A percentile compares a stretch with the other conserved stretches of the same genome.
These are phyloP conservation scores for Penicillium pancosmium DNA, from an alignment of 495 filamentous ascomycete species.

Conservation along the genomic window DNA sequence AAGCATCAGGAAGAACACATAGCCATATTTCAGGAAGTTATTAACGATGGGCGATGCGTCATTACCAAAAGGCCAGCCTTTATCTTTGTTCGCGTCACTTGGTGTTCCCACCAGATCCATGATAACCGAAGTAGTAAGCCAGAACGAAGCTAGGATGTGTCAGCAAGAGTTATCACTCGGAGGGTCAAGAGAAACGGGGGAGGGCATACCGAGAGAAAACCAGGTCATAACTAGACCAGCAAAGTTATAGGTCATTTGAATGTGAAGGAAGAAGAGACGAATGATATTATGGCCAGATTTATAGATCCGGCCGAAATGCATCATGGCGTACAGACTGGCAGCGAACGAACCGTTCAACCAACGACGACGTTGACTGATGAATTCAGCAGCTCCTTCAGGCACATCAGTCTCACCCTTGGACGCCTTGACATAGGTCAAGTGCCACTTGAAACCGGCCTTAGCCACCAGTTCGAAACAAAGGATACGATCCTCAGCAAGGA, in stretches of 20 bases:
- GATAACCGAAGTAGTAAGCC: slow-evolving; percentile 92
- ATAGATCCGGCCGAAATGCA: slow-evolving; percentile 98
- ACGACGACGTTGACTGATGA: slow-evolving; percentile 92
- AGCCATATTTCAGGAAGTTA: slow-evolving; percentile 86
- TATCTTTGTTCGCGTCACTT: slow-evolving; percentile 43
- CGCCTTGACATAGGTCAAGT: slow-evolving; percentile 95
- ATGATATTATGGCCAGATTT: slow-evolving; percentile 93
- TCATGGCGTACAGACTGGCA: slow-evolving; percentile 91
- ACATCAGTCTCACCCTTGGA: slow-evolving; percentile 99
- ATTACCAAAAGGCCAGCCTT: slow-evolving; percentile 77
- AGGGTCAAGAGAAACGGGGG: background rate
- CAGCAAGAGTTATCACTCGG: background rate
- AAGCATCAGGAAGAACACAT: slow-evolving; percentile 84
- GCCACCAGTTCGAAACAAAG: slow-evolving; percentile 98
- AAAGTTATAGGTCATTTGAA: slow-evolving; percentile 93
- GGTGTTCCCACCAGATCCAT: slow-evolving; percentile 91
- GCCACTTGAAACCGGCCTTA: slow-evolving; percentile 98
- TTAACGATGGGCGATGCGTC: slow-evolving; percentile 87
- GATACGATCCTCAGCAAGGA: slow-evolving; percentile 99
- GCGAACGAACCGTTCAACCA: slow-evolving; percentile 99
- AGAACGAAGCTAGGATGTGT: slow-evolving; percentile 68
- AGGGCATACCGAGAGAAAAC: slow-evolving; percentile 80
- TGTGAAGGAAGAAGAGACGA: slow-evolving; percentile 94
- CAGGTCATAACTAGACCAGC: slow-evolving; percentile 87
- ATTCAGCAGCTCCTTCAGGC: slow-evolving; percentile 92